A percentile compares a stretch with the other conserved stretches of the same genome.
Conservation (phyloP, 2,329 filamentous ascomycete genomes). For the Trichoderma citrinoviride region DNA sequence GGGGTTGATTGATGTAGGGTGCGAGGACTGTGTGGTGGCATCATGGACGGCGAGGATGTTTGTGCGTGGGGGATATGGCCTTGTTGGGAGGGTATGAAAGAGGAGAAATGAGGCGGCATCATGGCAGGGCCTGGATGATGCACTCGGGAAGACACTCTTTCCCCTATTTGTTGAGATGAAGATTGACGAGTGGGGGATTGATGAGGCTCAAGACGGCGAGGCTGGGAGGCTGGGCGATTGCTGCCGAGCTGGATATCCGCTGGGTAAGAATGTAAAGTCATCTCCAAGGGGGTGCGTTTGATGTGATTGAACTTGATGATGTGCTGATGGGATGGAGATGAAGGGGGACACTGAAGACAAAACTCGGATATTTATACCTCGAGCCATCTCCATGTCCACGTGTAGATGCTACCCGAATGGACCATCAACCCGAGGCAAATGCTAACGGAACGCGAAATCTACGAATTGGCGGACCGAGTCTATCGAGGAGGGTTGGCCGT, state of each 20-base stretch:
- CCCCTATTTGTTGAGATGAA: background rate
- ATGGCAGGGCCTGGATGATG: background rate
- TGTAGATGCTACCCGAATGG: background rate
- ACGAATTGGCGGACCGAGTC: background rate
- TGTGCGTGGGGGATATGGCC: too few species aligned
- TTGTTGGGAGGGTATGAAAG: background rate
- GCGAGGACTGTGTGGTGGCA: background rate
- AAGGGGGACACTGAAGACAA: background rate
- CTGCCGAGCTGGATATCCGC: background rate
- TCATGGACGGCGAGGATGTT: background rate
- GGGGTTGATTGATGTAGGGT: background rate
- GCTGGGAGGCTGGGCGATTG: background rate
- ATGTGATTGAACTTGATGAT: background rate
- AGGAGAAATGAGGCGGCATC: background rate
- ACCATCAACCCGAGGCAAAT: background rate
- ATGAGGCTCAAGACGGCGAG: background rate
- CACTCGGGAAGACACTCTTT: background rate
- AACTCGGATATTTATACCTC: background rate
- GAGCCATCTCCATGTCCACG: background rate
- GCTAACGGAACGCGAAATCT: background rate
- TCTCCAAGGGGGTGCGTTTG: background rate
- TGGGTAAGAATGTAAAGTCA: background rate
- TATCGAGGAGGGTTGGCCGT: background rate
- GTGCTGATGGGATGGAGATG: background rate
- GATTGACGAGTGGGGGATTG: background rate